Percentiles rank a stretch among this genome's conserved stretches.
Conservation (phyloP, 2,329 filamentous ascomycete genomes). For the Cercospora nicotianae region DNA sequence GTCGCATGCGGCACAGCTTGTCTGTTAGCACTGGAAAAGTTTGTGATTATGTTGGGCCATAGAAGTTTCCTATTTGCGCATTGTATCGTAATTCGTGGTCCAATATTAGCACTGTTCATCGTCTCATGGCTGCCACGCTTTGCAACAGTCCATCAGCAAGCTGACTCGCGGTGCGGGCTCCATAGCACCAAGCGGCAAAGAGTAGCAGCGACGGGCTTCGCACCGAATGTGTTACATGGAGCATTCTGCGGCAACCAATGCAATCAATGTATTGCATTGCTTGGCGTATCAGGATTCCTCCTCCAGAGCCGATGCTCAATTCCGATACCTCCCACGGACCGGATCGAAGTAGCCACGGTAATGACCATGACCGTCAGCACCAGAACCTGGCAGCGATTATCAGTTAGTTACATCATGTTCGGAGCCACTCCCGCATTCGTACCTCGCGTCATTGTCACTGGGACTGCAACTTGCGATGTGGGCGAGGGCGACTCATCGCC, state of each 20-base stretch:
- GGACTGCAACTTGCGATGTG: not conserved
- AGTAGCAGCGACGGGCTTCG: not conserved
- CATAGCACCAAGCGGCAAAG: not conserved
- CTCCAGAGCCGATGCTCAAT: not conserved
- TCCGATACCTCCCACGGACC: slow-evolving; percentile 9
- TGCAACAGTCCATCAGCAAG: not conserved
- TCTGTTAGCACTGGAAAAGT: not conserved
- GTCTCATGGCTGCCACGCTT: not conserved
- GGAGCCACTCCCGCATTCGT: not conserved
- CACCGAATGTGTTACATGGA: not conserved
- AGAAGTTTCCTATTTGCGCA: too few relatives aligned
- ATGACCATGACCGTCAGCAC: not conserved
- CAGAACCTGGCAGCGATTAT: not conserved
- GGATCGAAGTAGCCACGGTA: slow-evolving; percentile 11
- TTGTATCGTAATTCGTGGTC: not conserved
- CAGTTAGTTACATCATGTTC: not conserved
- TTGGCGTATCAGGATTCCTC: not conserved
- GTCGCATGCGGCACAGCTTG: not conserved
- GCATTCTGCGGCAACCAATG: not conserved
- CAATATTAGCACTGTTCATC: not conserved
- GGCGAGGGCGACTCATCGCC: not conserved
- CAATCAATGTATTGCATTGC: not conserved
- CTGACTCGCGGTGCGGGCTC: not conserved
- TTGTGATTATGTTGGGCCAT: not conserved
- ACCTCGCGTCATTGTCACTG: not conserved